Conservation (phyloP, 225 moss, liverwort and hornwort genomes). For the Sphagnum contortum region DNA sequence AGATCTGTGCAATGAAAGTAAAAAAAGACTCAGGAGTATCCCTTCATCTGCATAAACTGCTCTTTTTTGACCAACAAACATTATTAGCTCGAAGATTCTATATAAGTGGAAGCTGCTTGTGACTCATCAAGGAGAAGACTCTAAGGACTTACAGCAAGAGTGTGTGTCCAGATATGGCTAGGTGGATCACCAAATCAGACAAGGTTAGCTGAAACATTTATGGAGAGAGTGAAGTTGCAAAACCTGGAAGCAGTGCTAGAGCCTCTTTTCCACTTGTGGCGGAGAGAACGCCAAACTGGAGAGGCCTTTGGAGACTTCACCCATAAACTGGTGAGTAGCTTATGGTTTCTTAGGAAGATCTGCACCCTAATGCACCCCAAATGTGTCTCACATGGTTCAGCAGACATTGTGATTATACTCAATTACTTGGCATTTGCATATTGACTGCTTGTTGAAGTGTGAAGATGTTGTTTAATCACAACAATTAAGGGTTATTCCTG, state of each 20-base stretch:
- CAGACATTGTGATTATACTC: background rate
- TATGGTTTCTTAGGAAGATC: background rate
- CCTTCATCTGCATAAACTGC: too few relatives aligned
- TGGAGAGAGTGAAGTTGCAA: constrained; percentile 74
- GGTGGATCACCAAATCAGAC: constrained; percentile 72
- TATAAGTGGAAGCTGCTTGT: too few relatives aligned
- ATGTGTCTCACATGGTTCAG: background rate
- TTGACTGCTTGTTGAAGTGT: background rate
- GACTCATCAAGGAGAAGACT: too few relatives aligned
- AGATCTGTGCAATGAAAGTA: too few relatives aligned
- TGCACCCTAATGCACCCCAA: background rate
- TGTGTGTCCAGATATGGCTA: constrained; percentile 53
- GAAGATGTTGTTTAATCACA: too few relatives aligned
- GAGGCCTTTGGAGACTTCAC: constrained; percentile 79
- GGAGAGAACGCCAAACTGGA: constrained; percentile 33
- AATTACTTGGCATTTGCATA: background rate
- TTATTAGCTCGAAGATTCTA: too few relatives aligned
- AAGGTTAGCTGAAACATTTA: constrained; percentile 56
- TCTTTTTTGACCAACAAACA: too few relatives aligned
- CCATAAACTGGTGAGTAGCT: constrained; percentile 42
- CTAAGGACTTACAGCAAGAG: too few relatives aligned
- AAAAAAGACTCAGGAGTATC: too few relatives aligned
- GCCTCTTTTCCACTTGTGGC: constrained; percentile 77
- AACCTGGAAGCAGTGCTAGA: constrained; percentile 67
- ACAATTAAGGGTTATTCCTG: background rate